Percentiles rank a stretch among this genome's conserved stretches.
Evolutionary conservation across 2,329 filamentous ascomycete genomes (phyloP).

Genomic region (Alternaria incomplexa): DNA sequence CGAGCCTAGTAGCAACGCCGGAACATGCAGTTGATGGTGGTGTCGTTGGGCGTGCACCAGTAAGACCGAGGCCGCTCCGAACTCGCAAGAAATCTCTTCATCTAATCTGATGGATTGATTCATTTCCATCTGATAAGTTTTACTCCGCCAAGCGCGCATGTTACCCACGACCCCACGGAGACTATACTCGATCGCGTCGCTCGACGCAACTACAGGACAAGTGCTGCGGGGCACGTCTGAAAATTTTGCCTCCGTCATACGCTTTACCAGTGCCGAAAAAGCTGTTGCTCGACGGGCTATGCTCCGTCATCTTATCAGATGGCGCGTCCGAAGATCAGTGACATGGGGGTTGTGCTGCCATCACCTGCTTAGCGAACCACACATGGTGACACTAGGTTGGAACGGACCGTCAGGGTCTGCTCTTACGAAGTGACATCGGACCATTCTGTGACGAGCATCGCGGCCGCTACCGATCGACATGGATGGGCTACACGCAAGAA

Average conservation of each 20-base stretch:
- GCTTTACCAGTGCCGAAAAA: constrained; percentile 27
- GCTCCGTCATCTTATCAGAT: constrained; percentile 41
- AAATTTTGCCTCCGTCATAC: constrained; percentile 40
- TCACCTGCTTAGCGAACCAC: constrained; percentile 18
- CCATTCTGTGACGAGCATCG: constrained; percentile 37
- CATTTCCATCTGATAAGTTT: constrained; percentile 38
- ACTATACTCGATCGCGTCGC: constrained; percentile 7
- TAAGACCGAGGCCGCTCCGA: constrained; percentile 28
- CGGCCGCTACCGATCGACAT: constrained; percentile 24
- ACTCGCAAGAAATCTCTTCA: constrained; percentile 16
- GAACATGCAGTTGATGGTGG: constrained; percentile 21
- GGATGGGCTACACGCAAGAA: constrained; percentile 21
- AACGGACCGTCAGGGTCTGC: constrained; percentile 26
- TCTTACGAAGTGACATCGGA: constrained; percentile 30
- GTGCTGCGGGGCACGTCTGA: constrained; percentile 33
- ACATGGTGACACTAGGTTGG: constrained; percentile 24
- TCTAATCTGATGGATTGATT: constrained; percentile 20
- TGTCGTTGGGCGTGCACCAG: constrained; percentile 14
- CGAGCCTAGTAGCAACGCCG: constrained; percentile 27
- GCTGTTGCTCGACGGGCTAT: constrained; percentile 17
- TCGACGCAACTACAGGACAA: constrained; percentile 18
- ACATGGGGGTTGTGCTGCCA: constrained; percentile 7
- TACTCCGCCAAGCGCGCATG: constrained; percentile 18
- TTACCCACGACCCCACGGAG: constrained; percentile 27
- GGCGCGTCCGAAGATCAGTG: constrained; percentile 25